Percentiles rank a stretch among this genome's conserved stretches.
Evolutionary conservation across 768 basidiomycete species (phyloP).

Genomic region (Phaeotremella skinneri): DNA sequence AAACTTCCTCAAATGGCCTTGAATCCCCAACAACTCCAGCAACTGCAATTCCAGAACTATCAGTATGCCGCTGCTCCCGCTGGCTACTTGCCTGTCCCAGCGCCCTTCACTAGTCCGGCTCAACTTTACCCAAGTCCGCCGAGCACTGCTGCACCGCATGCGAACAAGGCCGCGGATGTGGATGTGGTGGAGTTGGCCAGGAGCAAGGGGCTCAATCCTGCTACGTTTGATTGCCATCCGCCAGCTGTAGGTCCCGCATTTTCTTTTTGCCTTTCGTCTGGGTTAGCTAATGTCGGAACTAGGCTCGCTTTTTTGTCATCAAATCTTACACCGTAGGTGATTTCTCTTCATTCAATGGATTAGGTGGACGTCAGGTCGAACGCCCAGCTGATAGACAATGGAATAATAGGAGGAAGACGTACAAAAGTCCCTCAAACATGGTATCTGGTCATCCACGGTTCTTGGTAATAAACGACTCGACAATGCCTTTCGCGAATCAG

Average conservation of each 20-base stretch:
- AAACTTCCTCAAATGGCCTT: neutral
- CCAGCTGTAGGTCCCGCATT: slow-evolving; percentile 1
- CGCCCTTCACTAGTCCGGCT: neutral
- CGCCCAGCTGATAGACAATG: neutral
- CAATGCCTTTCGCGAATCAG: slow-evolving; percentile 94
- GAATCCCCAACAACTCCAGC: slow-evolving; percentile 2
- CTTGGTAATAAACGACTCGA: slow-evolving; percentile 96
- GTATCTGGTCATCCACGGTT: slow-evolving; percentile 96
- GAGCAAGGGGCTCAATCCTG: slow-evolving; percentile 45
- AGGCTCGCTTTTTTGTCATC: slow-evolving; percentile 95
- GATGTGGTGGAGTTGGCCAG: slow-evolving; percentile 45
- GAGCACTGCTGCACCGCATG: slow-evolving; percentile 20
- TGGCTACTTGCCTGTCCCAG: slow-evolving; percentile 1
- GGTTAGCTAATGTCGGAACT: too few relatives aligned
- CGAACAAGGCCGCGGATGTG: slow-evolving; percentile 16
- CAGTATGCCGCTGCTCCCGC: neutral
- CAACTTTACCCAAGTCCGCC: slow-evolving; percentile 14
- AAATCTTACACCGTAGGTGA: slow-evolving; percentile 83
- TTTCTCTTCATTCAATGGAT: neutral
- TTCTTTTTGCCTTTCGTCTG: slow-evolving; percentile 11
- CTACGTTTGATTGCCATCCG: slow-evolving; percentile 45
- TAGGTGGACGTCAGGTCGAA: neutral
- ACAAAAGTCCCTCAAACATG: slow-evolving; percentile 95
- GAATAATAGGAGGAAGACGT: slow-evolving; percentile 72
- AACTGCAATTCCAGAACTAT: slow-evolving; percentile 1